These are phyloP conservation scores for Halophytophthora batemanensis DNA, from an alignment of 352 stramenopile genomes.

Conservation along the genomic window DNA sequence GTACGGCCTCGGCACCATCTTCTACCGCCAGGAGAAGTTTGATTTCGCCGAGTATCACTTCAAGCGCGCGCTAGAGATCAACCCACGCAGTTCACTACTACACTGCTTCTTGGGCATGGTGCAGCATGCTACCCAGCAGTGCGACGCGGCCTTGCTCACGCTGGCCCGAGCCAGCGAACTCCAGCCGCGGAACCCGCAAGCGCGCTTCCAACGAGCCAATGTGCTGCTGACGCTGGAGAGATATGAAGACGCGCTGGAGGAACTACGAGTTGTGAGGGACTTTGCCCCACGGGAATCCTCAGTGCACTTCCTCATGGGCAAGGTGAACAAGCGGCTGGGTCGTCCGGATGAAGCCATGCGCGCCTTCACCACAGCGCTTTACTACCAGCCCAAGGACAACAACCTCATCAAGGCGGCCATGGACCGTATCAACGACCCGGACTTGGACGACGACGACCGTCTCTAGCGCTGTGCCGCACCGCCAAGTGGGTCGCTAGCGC, in stretches of 20 bases:
- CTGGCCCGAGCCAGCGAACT: conserved; percentile 86
- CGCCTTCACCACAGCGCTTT: conserved; percentile 95
- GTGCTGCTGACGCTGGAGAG: conserved; percentile 93
- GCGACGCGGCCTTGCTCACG: conserved; percentile 90
- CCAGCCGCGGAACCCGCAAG: conserved; percentile 93
- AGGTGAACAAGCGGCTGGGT: conserved; percentile 89
- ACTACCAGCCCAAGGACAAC: conserved; percentile 97
- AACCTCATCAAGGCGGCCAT: conserved; percentile 96
- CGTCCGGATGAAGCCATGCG: conserved; percentile 92
- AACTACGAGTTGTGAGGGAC: conserved; percentile 92
- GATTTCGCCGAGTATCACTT: conserved; percentile 98
- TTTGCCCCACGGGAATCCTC: conserved; percentile 94
- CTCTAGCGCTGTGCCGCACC: too few species aligned
- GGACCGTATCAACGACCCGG: conserved; percentile 85
- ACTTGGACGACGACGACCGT: conserved; percentile 50
- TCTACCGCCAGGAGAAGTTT: conserved; percentile 97
- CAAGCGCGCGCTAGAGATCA: conserved; percentile 90
- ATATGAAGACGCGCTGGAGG: conserved; percentile 89
- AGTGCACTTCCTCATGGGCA: conserved; percentile 97
- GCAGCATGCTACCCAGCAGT: conserved; percentile 88
- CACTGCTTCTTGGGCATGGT: conserved; percentile 96
- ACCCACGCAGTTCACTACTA: conserved; percentile 92
- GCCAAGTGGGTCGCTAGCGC: too few species aligned
- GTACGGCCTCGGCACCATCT: conserved; percentile 93
- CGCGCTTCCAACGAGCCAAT: conserved; percentile 93